These are phyloP conservation scores for Ilex asprella DNA, from an alignment of 257 asterid genomes.

Conservation along the genomic window DNA sequence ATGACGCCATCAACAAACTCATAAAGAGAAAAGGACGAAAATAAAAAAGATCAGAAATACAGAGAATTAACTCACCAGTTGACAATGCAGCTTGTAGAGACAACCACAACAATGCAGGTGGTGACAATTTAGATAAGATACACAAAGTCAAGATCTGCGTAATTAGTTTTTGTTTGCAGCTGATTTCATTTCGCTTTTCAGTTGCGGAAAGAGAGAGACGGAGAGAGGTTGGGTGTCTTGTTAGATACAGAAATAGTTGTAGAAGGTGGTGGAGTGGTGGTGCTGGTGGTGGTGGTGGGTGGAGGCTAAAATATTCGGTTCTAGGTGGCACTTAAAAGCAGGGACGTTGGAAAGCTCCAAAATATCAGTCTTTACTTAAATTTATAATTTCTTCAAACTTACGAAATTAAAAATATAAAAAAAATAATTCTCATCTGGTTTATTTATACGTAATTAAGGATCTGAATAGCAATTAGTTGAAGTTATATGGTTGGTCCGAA, in stretches of 20 bases:
- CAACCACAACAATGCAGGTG: neutral
- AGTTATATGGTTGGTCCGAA: neutral
- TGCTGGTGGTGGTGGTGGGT: constrained; percentile 18
- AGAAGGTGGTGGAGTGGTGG: constrained; percentile 15
- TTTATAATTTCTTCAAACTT: neutral
- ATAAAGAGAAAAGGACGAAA: constrained; percentile 10
- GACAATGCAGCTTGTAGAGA: constrained; percentile 7
- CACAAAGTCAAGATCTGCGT: constrained; percentile 24
- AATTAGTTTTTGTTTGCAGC: neutral
- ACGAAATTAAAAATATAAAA: neutral
- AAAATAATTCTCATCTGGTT: neutral
- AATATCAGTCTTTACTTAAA: constrained; percentile 21
- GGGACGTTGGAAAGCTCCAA: constrained; percentile 60
- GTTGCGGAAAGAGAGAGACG: constrained; percentile 10
- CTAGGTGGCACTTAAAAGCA: constrained; percentile 57
- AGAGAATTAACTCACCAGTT: constrained; percentile 22
- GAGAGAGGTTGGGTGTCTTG: neutral
- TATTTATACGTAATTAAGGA: neutral
- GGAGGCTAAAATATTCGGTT: constrained; percentile 26
- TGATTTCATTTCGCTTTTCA: constrained; percentile 18
- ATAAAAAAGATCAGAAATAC: constrained; percentile 1
- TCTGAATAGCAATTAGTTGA: neutral
- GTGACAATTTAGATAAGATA: constrained; percentile 6
- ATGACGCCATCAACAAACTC: neutral
- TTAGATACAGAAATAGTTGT: constrained; percentile 20